These are phyloP conservation scores for Pythium periplocum DNA, from an alignment of 352 stramenopile species.

Conservation along the genomic window DNA sequence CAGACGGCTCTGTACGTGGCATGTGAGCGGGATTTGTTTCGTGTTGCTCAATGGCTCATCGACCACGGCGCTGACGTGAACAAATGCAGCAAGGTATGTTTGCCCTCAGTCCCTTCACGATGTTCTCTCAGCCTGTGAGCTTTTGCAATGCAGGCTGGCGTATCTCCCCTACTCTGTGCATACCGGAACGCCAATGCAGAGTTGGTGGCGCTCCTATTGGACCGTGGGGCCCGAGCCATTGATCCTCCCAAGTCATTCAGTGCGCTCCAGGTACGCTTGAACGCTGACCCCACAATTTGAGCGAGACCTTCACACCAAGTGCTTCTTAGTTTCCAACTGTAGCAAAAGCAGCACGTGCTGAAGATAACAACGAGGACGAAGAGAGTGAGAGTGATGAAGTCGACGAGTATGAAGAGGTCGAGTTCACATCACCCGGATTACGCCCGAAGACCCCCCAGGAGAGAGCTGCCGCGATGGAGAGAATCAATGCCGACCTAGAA, in stretches of 20 bases:
- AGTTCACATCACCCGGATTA: background rate
- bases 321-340: constrained; percentile 15
- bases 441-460: background rate
- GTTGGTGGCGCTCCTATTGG: constrained; percentile 38
- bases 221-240: constrained; percentile 34
- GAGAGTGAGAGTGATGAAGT: constrained; percentile 5
- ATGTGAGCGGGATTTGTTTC: constrained; percentile 40
- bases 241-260: constrained; percentile 25
- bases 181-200: constrained; percentile 45
- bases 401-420: constrained; percentile 1
- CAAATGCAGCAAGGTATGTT: constrained; percentile 35
- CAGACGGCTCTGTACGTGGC: constrained; percentile 54
- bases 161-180: constrained; percentile 48
- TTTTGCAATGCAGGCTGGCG: constrained; percentile 7
- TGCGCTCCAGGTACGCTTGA: constrained; percentile 28
- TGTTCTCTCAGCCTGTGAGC: no score
- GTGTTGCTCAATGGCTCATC: constrained; percentile 40
- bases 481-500: constrained; percentile 5
- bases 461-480: no score
- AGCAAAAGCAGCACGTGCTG: constrained; percentile 8
- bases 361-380: constrained; percentile 6
- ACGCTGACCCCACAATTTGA: background rate
- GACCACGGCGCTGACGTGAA: constrained; percentile 50
- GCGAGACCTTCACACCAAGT: no score
- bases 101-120: no score